A percentile compares a stretch with the other conserved stretches of the same genome.
Evolutionary conservation across 306 rosid genomes (phyloP).

Genomic region (Cicer arietinum): DNA sequence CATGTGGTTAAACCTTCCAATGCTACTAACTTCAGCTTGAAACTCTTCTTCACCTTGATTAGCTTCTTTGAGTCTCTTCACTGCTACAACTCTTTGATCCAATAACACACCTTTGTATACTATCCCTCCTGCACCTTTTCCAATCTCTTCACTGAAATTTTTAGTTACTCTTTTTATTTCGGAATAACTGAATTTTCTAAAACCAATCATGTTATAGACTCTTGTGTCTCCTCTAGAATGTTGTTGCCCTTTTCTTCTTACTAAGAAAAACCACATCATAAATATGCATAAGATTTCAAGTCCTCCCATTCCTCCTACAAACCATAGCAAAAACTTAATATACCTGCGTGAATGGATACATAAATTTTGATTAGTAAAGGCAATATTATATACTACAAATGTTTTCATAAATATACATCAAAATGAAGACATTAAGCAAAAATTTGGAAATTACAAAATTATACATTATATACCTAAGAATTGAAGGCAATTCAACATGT

Average conservation of each 20-base stretch:
- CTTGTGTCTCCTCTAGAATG: slow-evolving; percentile 24
- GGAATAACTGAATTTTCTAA: slow-evolving; percentile 57
- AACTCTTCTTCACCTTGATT: slow-evolving; percentile 66
- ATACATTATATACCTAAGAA: too few relatives aligned
- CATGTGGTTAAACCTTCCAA: slow-evolving; percentile 68
- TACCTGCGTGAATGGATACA: neutral
- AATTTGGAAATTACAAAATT: too few relatives aligned
- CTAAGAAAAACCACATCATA: slow-evolving; percentile 42
- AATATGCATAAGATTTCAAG: slow-evolving; percentile 52
- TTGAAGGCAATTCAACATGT: too few relatives aligned
- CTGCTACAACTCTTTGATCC: slow-evolving; percentile 56
- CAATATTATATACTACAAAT: too few relatives aligned
- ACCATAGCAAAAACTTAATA: slow-evolving; percentile 47
- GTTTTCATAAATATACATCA: too few relatives aligned
- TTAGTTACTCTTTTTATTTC: slow-evolving; percentile 59
- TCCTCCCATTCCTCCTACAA: slow-evolving; percentile 58
- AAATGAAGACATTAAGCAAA: too few relatives aligned
- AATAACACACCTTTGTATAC: slow-evolving; percentile 57
- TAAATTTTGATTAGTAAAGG: too few relatives aligned
- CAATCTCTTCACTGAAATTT: slow-evolving; percentile 61
- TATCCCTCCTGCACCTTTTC: slow-evolving; percentile 60
- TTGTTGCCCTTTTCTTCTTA: slow-evolving; percentile 5
- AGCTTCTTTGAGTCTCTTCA: slow-evolving; percentile 54
- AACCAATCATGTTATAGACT: slow-evolving; percentile 46
- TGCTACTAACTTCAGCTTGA: slow-evolving; percentile 62